Conservation (phyloP, 169 alveolate genomes). For the Plasmodium vivax region DNA sequence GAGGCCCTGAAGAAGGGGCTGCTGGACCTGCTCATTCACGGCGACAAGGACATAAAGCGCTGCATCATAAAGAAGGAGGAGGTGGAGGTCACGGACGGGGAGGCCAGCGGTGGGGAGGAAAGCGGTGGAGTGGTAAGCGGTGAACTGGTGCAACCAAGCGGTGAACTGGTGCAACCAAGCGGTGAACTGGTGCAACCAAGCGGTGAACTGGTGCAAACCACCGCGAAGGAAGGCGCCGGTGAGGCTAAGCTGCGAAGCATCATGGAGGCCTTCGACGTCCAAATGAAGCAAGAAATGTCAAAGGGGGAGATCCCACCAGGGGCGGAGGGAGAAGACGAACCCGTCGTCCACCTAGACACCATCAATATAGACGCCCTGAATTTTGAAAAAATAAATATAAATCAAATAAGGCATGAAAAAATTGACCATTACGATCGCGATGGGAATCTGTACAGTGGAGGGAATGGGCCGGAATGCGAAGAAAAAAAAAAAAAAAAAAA, state of each 20-base stretch:
- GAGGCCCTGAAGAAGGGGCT: conserved; percentile 83
- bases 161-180: too few species aligned
- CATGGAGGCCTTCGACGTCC: background rate
- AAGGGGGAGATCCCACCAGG: background rate
- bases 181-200: too few species aligned
- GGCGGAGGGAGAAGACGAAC: background rate
- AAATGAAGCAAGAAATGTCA: background rate
- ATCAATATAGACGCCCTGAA: conserved; percentile 16
- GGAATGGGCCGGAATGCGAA: conserved; percentile 42
- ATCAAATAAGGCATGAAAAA: conserved; percentile 27
- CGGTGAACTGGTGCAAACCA: too few species aligned
- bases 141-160: too few species aligned
- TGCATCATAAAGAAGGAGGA: conserved; percentile 91
- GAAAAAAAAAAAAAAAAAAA: conserved; percentile 79
- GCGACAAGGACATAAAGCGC: conserved; percentile 84
- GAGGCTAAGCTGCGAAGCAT: background rate
- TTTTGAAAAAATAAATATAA: conserved; percentile 13
- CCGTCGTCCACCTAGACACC: background rate
- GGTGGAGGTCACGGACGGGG: conserved; percentile 77
- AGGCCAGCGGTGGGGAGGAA: background rate
- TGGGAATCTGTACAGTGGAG: conserved; percentile 14
- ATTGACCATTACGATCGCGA: conserved; percentile 37
- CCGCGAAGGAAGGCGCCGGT: background rate
- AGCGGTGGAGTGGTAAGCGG: too few species aligned
- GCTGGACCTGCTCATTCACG: conserved; percentile 83